Evolutionary conservation across 1,139 yeast species (phyloP), one percentile per base, ranked within the genome.

Genomic region (Blastobotrys capitulatus): DNA sequence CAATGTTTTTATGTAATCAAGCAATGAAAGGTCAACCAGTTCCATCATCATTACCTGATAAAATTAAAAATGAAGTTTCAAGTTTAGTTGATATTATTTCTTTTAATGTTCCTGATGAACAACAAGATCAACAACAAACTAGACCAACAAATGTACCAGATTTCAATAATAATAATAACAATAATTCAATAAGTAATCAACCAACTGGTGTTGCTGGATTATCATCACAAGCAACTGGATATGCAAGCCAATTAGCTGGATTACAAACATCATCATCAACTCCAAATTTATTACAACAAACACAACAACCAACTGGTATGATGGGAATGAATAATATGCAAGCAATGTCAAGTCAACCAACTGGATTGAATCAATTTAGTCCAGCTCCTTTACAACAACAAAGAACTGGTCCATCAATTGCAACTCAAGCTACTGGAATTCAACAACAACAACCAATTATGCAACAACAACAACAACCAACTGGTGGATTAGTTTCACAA

Each of bases 21-120:
- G 85, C 85, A 0, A 73, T 87, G 58, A 80, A 81, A 60, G 96
- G 96, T 25, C 86, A 83, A 52, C 72, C 83, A 1, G 72, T 90
- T 51, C 97, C 98, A 1, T 73, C 74, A 37, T 74, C 73, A 27
- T 70, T 92, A 55, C 96, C 95, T 20, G 79, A 78, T 18, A 82
- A 77, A 57, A 79, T 90, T 72, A 73, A 73, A 59, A 86, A 87
- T 63, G 97, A 92, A 66, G 97, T 92, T 9, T 77, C 82, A 45
- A 80, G 90, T 58, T 82, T 87, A 68, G 94, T 90, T 32, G 96
- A 90, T 65, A 86, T 89, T 46, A 90, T 92, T 61, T 86, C 83
- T 61, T 85, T 90, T 63, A 75, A 80, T 48, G 79, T 86, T 48
- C 94, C 90, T 2, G 78, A 75, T 39, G 75, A 78, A 6, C 41